Percentiles rank a stretch among this genome's conserved stretches.
Conservation (phyloP, 176 grass and related monocot genomes). For the Oryza glaberrima region DNA sequence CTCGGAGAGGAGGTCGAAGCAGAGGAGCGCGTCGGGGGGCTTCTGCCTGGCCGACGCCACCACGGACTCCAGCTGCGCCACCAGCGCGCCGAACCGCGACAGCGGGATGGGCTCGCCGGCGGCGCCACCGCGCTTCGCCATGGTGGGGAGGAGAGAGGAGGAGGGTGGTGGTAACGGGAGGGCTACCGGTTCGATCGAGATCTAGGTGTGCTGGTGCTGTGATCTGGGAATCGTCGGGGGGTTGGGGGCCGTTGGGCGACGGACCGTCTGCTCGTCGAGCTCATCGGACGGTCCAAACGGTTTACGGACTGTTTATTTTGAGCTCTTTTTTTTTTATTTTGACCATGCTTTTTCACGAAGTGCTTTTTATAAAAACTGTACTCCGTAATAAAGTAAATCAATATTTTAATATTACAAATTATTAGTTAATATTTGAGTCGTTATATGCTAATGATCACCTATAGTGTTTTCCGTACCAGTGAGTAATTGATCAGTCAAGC, state of each 20-base stretch:
- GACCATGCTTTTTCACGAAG: no score
- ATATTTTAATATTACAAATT: no score
- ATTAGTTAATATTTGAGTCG: no score
- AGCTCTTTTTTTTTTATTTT: no score
- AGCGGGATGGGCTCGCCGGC: constrained; percentile 64
- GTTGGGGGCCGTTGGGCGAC: background rate
- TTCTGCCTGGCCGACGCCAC: constrained; percentile 79
- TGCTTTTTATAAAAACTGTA: no score
- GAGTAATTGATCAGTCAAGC: no score
- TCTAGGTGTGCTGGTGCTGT: constrained; percentile 22
- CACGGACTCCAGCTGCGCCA: constrained; percentile 94
- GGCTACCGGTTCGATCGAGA: constrained; percentile 26
- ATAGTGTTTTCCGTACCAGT: no score
- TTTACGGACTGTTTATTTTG: no score
- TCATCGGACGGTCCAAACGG: background rate
- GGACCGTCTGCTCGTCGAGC: no score
- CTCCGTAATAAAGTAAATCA: no score
- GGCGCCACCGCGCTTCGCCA: constrained; percentile 69
- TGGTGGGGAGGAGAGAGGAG: background rate
- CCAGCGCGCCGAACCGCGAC: constrained; percentile 88
- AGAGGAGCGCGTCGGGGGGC: constrained; percentile 80
- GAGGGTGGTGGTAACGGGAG: background rate
- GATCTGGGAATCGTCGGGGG: background rate
- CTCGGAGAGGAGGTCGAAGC: constrained; percentile 98
- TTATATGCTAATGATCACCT: no score